Percentiles rank a stretch among this genome's conserved stretches.
Evolutionary conservation across 768 basidiomycete genomes (phyloP).

Genomic region (Gelatoporia subvermispora): DNA sequence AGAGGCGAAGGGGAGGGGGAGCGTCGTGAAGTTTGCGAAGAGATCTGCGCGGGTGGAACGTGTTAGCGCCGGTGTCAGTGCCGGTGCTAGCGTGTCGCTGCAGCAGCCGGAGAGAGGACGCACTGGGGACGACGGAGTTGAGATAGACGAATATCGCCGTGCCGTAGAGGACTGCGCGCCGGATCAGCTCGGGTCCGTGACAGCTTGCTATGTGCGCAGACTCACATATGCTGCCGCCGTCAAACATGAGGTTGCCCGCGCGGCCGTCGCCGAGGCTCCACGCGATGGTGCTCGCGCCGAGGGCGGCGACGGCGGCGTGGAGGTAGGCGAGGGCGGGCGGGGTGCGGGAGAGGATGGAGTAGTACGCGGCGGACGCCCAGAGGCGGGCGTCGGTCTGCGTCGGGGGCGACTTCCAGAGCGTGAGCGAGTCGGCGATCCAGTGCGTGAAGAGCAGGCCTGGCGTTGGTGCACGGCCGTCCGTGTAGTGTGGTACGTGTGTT

Average conservation of each 20-base stretch:
- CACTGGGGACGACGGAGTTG: constrained; percentile 77
- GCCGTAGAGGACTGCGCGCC: constrained; percentile 62
- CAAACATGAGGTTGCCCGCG: constrained; percentile 87
- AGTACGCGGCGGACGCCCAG: constrained; percentile 80
- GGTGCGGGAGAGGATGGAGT: constrained; percentile 68
- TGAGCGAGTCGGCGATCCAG: constrained; percentile 91
- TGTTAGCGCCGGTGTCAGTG: too few relatives aligned
- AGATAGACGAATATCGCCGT: constrained; percentile 69
- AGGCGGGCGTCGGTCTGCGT: constrained; percentile 68
- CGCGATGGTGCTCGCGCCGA: constrained; percentile 65
- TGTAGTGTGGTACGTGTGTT: background rate
- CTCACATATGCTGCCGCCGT: constrained; percentile 85
- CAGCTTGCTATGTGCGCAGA: constrained; percentile 8
- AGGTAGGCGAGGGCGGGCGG: constrained; percentile 53
- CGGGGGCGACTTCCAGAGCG: constrained; percentile 82
- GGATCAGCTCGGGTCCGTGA: background rate
- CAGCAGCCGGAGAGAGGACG: constrained; percentile 31
- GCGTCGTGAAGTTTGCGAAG: constrained; percentile 49
- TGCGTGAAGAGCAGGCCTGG: constrained; percentile 80
- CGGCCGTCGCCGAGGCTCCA: constrained; percentile 75
- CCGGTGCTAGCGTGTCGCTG: too few relatives aligned
- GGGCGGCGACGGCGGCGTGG: constrained; percentile 47
- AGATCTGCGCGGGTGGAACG: constrained; percentile 39
- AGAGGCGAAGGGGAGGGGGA: constrained; percentile 37
- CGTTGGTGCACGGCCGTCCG: background rate